Conservation (phyloP, 495 filamentous ascomycete genomes). For the Penicillium canariense region DNA sequence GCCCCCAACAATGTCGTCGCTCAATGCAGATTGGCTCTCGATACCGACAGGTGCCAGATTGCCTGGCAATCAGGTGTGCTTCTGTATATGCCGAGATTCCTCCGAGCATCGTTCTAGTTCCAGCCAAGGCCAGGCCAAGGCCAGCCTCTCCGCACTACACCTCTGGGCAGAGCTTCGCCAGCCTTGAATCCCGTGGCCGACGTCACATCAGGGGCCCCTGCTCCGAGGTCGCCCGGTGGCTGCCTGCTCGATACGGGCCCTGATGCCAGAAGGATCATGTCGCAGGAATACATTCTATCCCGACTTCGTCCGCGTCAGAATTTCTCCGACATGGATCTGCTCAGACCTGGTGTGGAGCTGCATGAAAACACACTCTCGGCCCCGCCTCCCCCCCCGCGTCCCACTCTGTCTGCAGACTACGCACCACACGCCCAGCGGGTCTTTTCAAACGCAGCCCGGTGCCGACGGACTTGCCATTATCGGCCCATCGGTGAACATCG, state of each 20-base stretch:
- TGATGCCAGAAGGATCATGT: no score
- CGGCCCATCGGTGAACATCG: conserved; percentile 10
- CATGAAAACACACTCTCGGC: background rate
- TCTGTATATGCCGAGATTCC: no score
- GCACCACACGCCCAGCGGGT: background rate
- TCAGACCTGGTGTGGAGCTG: conserved; percentile 9
- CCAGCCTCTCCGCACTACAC: background rate
- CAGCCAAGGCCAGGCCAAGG: conserved; percentile 6
- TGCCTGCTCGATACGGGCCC: background rate
- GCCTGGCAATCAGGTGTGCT: no score
- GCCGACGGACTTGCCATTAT: background rate
- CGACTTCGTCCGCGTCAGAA: background rate
- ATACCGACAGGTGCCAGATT: background rate
- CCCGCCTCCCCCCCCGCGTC: conserved; percentile 15
- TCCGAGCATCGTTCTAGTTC: background rate
- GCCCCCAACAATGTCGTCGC: background rate
- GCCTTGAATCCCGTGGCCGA: background rate
- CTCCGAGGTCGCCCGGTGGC: background rate
- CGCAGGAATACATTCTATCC: no score
- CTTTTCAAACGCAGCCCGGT: no score
- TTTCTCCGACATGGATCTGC: background rate
- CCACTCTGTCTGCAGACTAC: background rate
- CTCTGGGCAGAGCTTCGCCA: conserved; percentile 1
- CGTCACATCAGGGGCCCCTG: background rate
- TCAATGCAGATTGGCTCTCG: conserved; percentile 7